A percentile compares a stretch with the other conserved stretches of the same genome.
phyloP scores from a whole-genome alignment of 2,329 filamentous ascomycete genomes.

The Colletotrichum lentis region DNA sequence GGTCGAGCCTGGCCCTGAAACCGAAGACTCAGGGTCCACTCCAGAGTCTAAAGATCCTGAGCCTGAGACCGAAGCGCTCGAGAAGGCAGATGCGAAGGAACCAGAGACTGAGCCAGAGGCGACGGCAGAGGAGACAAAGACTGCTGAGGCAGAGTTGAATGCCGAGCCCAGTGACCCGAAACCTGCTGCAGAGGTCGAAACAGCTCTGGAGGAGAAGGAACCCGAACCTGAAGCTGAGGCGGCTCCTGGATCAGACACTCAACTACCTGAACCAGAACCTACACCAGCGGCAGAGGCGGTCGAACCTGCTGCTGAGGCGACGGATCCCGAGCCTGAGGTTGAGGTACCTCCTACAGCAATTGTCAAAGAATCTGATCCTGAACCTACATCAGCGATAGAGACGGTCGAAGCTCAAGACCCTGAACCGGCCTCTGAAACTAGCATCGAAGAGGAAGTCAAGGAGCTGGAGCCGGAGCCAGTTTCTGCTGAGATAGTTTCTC shows the following conservation, averaged over 20 bases:
- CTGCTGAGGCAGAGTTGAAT: neutral
- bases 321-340: neutral
- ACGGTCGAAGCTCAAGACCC: too few species aligned
- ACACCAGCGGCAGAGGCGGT: neutral
- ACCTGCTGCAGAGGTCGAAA: neutral
- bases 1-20: neutral
- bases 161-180: neutral
- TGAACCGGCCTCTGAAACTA: too few species aligned
- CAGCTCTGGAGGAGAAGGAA: neutral
- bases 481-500: too few species aligned
- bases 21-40: neutral
- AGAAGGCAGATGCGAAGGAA: neutral
- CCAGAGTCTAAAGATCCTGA: neutral
- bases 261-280: neutral
- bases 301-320: neutral
- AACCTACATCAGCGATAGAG: too few species aligned
- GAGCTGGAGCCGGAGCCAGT: too few species aligned
- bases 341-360: too few species aligned
- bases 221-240: neutral
- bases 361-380: too few species aligned
- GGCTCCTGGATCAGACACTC: neutral
- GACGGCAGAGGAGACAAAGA: slow-evolving; percentile 4
- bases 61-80: neutral
- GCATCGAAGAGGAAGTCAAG: too few species aligned
- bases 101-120: neutral